These are phyloP conservation scores for Plectosphaerella plurivora DNA, from an alignment of 2,329 filamentous ascomycete species.

Conservation along the genomic window DNA sequence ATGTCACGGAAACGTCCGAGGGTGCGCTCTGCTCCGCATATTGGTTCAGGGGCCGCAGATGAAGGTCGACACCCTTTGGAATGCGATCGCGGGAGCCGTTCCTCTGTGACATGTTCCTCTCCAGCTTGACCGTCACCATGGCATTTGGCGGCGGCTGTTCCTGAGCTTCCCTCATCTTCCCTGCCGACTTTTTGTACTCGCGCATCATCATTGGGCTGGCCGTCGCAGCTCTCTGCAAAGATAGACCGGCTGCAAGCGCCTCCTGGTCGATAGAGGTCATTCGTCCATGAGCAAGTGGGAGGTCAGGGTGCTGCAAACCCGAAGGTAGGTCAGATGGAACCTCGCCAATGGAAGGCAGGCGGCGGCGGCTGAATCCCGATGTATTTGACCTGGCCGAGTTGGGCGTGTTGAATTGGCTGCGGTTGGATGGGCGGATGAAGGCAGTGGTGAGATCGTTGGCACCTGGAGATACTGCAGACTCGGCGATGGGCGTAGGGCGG, in stretches of 20 bases:
- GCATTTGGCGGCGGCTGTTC: conserved; percentile 47
- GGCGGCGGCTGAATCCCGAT: conserved; percentile 56
- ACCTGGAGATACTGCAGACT: conserved; percentile 70
- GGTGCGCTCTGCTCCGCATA: conserved; percentile 50
- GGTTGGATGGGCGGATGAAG: conserved; percentile 62
- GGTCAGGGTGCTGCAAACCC: not conserved
- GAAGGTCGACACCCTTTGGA: conserved; percentile 63
- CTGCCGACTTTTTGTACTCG: conserved; percentile 23
- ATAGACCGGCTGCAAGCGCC: conserved; percentile 36
- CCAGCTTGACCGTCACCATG: conserved; percentile 59
- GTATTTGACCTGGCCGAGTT: conserved; percentile 58
- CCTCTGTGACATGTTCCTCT: conserved; percentile 52
- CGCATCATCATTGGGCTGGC: conserved; percentile 63
- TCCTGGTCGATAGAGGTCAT: conserved; percentile 36
- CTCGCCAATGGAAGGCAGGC: conserved; percentile 77
- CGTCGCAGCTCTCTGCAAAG: conserved; percentile 61
- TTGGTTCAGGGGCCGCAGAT: conserved; percentile 54
- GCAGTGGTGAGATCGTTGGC: conserved; percentile 63
- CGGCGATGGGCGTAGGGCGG: conserved; percentile 83
- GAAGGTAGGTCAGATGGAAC: conserved; percentile 35
- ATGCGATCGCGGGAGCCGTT: conserved; percentile 76
- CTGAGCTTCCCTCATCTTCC: conserved; percentile 27
- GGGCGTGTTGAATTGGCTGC: conserved; percentile 65
- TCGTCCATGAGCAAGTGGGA: conserved; percentile 20
- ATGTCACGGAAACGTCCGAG: conserved; percentile 49